Evolutionary conservation across 1,284 basidiomycete species (phyloP).

Genomic region (Porodaedalea pini): DNA sequence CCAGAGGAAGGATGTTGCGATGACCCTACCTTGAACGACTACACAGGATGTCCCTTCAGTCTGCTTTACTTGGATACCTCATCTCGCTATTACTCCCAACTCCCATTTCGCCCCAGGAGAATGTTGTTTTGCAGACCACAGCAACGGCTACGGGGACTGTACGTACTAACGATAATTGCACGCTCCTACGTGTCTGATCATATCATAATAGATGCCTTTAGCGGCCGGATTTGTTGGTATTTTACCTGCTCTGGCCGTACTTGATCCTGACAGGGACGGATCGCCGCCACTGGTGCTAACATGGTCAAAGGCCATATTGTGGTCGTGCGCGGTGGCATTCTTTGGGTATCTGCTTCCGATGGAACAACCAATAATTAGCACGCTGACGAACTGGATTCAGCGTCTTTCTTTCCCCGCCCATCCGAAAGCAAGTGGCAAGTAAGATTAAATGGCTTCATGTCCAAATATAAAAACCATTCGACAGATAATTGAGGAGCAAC

Average conservation of each 20-base stretch:
- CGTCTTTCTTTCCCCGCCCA: conserved; percentile 90
- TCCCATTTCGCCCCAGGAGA: conserved; percentile 83
- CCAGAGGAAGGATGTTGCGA: background rate
- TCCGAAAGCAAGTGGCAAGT: conserved; percentile 85
- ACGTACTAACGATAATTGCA: conserved; percentile 23
- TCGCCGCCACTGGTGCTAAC: conserved; percentile 70
- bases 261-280: conserved; percentile 75
- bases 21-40: background rate
- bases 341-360: conserved; percentile 63
- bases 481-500: conserved; percentile 89
- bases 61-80: conserved; percentile 87
- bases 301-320: conserved; percentile 69
- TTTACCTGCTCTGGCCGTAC: conserved; percentile 81
- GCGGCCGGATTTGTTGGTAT: conserved; percentile 95
- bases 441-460: background rate
- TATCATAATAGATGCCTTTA: conserved; percentile 65
- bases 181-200: background rate
- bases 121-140: conserved; percentile 92
- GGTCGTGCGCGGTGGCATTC: conserved; percentile 88
- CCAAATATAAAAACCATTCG: background rate
- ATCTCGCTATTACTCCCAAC: conserved; percentile 71
- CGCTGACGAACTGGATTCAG: conserved; percentile 36
- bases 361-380: background rate
- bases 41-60: conserved; percentile 95
- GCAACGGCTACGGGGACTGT: conserved; percentile 87